Conservation (phyloP, 176 grass and related monocot species). For the Triticum monococcum region DNA sequence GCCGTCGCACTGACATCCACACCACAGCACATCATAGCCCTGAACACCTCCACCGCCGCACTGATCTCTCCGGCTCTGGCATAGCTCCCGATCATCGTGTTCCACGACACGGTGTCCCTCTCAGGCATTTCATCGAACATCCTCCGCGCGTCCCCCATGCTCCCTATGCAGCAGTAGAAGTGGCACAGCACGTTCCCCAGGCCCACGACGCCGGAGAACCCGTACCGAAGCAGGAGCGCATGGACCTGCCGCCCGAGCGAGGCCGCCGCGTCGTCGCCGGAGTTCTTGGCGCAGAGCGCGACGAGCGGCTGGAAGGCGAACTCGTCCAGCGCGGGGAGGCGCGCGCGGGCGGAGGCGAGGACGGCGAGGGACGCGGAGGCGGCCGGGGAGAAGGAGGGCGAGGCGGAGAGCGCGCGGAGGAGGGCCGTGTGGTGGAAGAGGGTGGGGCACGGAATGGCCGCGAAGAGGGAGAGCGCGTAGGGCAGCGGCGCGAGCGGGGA, state of each 20-base stretch:
- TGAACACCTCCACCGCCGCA: slow-evolving; percentile 26
- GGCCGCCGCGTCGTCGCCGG: neutral
- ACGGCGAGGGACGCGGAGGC: slow-evolving; percentile 17
- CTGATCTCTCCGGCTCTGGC: slow-evolving; percentile 6
- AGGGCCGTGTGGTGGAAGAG: slow-evolving; percentile 55
- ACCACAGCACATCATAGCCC: slow-evolving; percentile 7
- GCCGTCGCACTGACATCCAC: slow-evolving; percentile 13
- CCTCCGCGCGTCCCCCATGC: slow-evolving; percentile 11
- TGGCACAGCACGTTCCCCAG: slow-evolving; percentile 56
- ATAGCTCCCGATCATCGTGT: slow-evolving; percentile 52
- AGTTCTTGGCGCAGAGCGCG: slow-evolving; percentile 46
- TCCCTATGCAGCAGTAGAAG: slow-evolving; percentile 38
- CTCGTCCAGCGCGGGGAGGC: slow-evolving; percentile 43
- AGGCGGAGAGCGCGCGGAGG: slow-evolving; percentile 32
- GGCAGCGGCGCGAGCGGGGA: slow-evolving; percentile 39
- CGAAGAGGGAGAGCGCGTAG: slow-evolving; percentile 58
- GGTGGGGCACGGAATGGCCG: slow-evolving; percentile 39
- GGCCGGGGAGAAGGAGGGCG: neutral
- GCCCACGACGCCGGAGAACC: slow-evolving; percentile 35
- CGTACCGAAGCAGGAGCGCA: slow-evolving; percentile 30
- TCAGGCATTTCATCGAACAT: slow-evolving; percentile 48
- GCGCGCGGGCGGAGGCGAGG: slow-evolving; percentile 20
- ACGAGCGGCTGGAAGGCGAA: slow-evolving; percentile 59
- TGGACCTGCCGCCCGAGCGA: slow-evolving; percentile 48
- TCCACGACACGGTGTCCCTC: slow-evolving; percentile 44